phyloP scores from a whole-genome alignment of 495 filamentous ascomycete species.

The Podospora sp. region DNA sequence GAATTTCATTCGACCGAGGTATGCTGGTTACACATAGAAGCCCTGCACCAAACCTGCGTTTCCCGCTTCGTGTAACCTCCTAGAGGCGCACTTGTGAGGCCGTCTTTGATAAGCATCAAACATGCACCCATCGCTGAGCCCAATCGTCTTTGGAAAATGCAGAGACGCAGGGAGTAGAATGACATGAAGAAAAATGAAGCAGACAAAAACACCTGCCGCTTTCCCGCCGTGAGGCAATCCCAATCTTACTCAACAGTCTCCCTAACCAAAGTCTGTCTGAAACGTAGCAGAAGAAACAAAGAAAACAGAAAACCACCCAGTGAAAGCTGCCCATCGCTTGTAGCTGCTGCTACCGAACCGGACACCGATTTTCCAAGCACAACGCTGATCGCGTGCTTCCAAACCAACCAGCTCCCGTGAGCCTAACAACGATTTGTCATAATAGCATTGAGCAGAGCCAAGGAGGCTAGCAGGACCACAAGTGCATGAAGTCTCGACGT shows the following conservation, averaged over 20 bases:
- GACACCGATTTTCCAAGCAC: background rate
- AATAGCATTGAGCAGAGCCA: background rate
- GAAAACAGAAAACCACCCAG: background rate
- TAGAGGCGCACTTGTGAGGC: background rate
- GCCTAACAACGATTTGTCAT: background rate
- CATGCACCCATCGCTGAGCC: background rate
- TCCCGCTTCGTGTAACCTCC: background rate
- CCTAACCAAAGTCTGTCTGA: slow-evolving; percentile 10
- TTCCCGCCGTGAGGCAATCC: slow-evolving; percentile 21
- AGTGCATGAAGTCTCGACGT: background rate
- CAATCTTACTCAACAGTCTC: slow-evolving; percentile 21
- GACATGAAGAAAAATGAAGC: slow-evolving; percentile 5
- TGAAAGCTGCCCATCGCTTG: background rate
- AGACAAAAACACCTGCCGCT: background rate
- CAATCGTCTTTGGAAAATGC: background rate
- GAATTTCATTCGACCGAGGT: slow-evolving; percentile 1
- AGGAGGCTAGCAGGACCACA: background rate
- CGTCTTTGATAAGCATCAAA: background rate
- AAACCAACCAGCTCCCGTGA: background rate
- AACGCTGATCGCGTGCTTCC: background rate
- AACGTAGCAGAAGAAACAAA: background rate
- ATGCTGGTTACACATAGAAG: slow-evolving; percentile 8
- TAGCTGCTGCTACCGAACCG: background rate
- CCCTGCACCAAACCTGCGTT: background rate
- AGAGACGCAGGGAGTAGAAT: background rate